Evolutionary conservation across 208 protist species (phyloP).

Genomic region (Novymonas esmeraldas): DNA sequence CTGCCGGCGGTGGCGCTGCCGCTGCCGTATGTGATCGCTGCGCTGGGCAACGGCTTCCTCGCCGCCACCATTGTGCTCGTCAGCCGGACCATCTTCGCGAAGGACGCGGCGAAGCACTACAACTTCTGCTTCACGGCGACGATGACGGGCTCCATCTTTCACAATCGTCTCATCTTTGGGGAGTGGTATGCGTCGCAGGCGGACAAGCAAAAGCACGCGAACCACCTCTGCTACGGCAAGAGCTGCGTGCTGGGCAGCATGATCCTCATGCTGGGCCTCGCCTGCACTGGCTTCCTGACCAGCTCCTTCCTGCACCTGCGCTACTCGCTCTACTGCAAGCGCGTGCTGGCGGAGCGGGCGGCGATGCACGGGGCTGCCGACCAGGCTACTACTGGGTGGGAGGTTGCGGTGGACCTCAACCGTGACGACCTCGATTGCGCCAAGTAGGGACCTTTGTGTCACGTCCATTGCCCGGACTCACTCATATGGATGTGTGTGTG

Average conservation of each 20-base stretch:
- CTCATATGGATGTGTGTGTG: too few relatives aligned
- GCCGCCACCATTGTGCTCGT: constrained; percentile 54
- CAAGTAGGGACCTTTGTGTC: too few relatives aligned
- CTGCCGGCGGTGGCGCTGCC: constrained; percentile 37
- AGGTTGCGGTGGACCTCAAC: background rate
- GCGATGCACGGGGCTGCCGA: constrained; percentile 34
- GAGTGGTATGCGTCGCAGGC: constrained; percentile 68
- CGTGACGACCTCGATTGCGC: too few relatives aligned
- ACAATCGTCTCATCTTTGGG: constrained; percentile 68
- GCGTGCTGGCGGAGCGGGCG: constrained; percentile 45
- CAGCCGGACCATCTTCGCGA: constrained; percentile 68
- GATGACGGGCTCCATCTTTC: constrained; percentile 39
- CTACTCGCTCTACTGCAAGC: constrained; percentile 38
- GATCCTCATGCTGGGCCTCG: constrained; percentile 43
- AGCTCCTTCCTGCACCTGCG: constrained; percentile 40
- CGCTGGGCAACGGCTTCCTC: constrained; percentile 61
- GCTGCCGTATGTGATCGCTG: constrained; percentile 54
- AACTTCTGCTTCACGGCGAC: constrained; percentile 51
- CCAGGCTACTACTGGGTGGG: background rate
- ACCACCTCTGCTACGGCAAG: constrained; percentile 27
- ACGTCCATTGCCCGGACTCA: too few relatives aligned
- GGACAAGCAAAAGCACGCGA: constrained; percentile 37
- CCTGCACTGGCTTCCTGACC: constrained; percentile 33
- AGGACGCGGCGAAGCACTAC: constrained; percentile 77
- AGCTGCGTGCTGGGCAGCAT: constrained; percentile 45